phyloP scores from a whole-genome alignment of 169 alveolate species.

The Plasmodium vivax region DNA sequence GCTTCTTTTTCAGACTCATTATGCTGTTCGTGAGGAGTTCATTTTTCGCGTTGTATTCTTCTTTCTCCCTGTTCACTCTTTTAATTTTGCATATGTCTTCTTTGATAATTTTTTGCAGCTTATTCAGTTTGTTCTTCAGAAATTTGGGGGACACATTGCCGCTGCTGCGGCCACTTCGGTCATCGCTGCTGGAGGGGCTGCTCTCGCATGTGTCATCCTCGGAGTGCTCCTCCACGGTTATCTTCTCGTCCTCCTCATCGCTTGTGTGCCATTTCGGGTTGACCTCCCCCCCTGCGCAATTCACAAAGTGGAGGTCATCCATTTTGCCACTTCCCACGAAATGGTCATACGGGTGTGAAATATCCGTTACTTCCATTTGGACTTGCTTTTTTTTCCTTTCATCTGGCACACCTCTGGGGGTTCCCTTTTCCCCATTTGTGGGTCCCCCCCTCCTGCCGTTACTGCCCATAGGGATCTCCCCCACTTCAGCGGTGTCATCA shows the following conservation, averaged over 20 bases:
- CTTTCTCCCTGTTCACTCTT: slow-evolving; percentile 37
- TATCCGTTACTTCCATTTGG: background rate
- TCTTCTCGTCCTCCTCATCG: background rate
- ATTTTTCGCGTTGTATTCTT: slow-evolving; percentile 53
- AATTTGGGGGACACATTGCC: slow-evolving; percentile 21
- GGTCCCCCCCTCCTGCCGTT: background rate
- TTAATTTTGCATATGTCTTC: slow-evolving; percentile 35
- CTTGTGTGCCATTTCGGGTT: background rate
- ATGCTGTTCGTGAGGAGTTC: slow-evolving; percentile 39
- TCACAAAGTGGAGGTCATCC: background rate
- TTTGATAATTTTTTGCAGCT: slow-evolving; percentile 49
- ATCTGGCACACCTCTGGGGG: background rate
- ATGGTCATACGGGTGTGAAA: background rate
- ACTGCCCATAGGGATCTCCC: background rate
- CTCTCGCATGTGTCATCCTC: background rate
- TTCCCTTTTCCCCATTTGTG: background rate
- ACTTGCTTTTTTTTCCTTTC: background rate
- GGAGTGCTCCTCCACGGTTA: too few relatives aligned
- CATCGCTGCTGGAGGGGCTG: background rate
- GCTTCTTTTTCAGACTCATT: slow-evolving; percentile 18
- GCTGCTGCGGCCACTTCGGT: background rate
- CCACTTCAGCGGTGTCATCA: background rate
- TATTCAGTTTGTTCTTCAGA: slow-evolving; percentile 26
- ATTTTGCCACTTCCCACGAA: background rate
- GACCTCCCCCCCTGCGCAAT: background rate